Evolutionary conservation across 2,329 filamentous ascomycete genomes (phyloP).

Genomic region (Phyllosticta capitalensis): DNA sequence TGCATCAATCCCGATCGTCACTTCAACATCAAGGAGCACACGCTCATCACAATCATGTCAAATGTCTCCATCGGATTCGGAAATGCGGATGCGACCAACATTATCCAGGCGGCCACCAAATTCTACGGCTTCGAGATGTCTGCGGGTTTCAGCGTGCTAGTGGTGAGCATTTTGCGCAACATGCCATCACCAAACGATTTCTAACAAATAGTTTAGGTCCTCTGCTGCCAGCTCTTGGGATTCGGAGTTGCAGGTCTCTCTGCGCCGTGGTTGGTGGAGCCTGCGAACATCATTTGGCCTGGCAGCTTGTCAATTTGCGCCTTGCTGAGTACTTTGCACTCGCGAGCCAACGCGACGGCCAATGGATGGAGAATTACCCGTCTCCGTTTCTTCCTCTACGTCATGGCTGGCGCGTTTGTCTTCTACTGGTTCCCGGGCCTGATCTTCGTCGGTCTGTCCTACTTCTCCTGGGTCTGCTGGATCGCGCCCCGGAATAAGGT

Average conservation of each 20-base stretch:
- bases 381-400: slow-evolving; percentile 18
- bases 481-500: slow-evolving; percentile 19
- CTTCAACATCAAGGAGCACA: slow-evolving; percentile 55
- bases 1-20: slow-evolving; percentile 43
- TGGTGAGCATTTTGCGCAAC: not conserved
- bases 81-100: slow-evolving; percentile 63
- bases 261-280: slow-evolving; percentile 17
- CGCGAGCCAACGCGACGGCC: slow-evolving; percentile 15
- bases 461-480: slow-evolving; percentile 21
- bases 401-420: slow-evolving; percentile 16
- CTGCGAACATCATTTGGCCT: slow-evolving; percentile 21
- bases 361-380: slow-evolving; percentile 19
- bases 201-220: not conserved
- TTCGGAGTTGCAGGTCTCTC: slow-evolving; percentile 20
- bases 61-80: slow-evolving; percentile 40
- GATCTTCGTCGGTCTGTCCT: slow-evolving; percentile 14
- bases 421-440: slow-evolving; percentile 23
- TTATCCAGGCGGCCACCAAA: slow-evolving; percentile 59
- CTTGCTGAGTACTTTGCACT: slow-evolving; percentile 20
- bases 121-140: slow-evolving; percentile 48
- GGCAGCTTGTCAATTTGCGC: slow-evolving; percentile 16
- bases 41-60: slow-evolving; percentile 54
- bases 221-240: slow-evolving; percentile 12
- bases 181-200: too few relatives aligned
- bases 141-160: slow-evolving; percentile 17